Conservation (phyloP, 169 alveolate species). For the Theileria equi region DNA sequence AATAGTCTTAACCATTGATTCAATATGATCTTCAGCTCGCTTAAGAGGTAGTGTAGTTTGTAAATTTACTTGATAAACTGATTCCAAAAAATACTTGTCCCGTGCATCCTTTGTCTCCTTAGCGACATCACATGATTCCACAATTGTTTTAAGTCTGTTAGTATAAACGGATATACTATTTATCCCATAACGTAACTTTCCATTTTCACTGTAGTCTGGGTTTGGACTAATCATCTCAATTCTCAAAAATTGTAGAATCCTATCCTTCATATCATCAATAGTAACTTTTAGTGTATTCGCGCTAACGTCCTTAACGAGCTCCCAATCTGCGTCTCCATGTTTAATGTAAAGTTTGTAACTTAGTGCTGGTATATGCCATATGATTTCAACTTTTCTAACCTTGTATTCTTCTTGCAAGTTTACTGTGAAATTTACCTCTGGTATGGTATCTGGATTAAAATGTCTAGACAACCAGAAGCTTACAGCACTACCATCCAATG, state of each 20-base stretch:
- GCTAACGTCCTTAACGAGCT: slow-evolving; percentile 30
- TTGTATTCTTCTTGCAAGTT: slow-evolving; percentile 79
- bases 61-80: slow-evolving; percentile 79
- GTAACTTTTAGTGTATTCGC: slow-evolving; percentile 64
- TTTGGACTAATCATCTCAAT: slow-evolving; percentile 69
- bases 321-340: slow-evolving; percentile 67
- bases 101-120: slow-evolving; percentile 83
- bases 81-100: slow-evolving; percentile 84
- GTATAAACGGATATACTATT: slow-evolving; percentile 72
- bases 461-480: slow-evolving; percentile 81
- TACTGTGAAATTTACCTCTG: slow-evolving; percentile 73
- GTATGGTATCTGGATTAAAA: slow-evolving; percentile 68
- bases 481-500: slow-evolving; percentile 80
- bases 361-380: slow-evolving; percentile 86
- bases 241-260: slow-evolving; percentile 68
- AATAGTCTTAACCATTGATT: slow-evolving; percentile 43
- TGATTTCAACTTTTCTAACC: slow-evolving; percentile 70
- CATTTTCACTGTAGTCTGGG: slow-evolving; percentile 66
- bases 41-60: slow-evolving; percentile 66
- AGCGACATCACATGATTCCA: slow-evolving; percentile 82
- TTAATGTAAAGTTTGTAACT: slow-evolving; percentile 71
- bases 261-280: slow-evolving; percentile 62
- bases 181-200: slow-evolving; percentile 79
- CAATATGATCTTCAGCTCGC: slow-evolving; percentile 38
- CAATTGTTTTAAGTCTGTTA: slow-evolving; percentile 83